Percentiles rank a stretch among this genome's conserved stretches.
Evolutionary conservation across 768 basidiomycete species (phyloP).

Genomic region (Macrolepiota fuliginosa): DNA sequence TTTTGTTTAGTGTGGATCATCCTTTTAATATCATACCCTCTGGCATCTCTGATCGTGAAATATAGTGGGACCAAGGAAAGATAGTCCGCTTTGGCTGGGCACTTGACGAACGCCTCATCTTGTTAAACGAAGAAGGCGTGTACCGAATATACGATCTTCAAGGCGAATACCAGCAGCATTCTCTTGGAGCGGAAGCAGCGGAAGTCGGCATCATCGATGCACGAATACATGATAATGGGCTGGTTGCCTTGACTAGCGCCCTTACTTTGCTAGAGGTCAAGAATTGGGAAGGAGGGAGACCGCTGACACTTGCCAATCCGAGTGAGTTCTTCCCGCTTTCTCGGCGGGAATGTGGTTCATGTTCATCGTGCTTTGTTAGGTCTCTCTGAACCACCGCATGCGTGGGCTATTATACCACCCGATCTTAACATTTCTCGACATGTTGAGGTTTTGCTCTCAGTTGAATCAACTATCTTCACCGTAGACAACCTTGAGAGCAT

Average conservation of each 20-base stretch:
- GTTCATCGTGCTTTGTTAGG: constrained; percentile 35
- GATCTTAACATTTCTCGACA: constrained; percentile 88
- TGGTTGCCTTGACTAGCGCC: constrained; percentile 81
- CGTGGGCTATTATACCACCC: constrained; percentile 90
- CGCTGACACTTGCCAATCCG: constrained; percentile 69
- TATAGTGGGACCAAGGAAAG: constrained; percentile 87
- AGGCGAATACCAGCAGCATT: constrained; percentile 82
- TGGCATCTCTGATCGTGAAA: constrained; percentile 14
- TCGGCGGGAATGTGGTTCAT: constrained; percentile 11
- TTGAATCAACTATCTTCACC: constrained; percentile 74
- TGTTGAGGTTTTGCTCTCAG: constrained; percentile 83
- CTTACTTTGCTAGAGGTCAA: constrained; percentile 82
- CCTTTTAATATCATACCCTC: constrained; percentile 12
- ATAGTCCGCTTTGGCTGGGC: constrained; percentile 87
- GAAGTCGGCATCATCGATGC: constrained; percentile 87
- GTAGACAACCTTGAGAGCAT: constrained; percentile 88
- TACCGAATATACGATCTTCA: constrained; percentile 90
- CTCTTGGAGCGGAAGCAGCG: constrained; percentile 77
- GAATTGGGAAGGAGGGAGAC: constrained; percentile 81
- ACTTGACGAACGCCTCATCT: constrained; percentile 72
- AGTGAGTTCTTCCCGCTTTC: constrained; percentile 42
- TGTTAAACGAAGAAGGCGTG: constrained; percentile 89
- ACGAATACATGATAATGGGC: constrained; percentile 79
- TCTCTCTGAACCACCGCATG: constrained; percentile 72
- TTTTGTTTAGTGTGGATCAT: constrained; percentile 68